Conservation (phyloP, 2,329 filamentous ascomycete species). For the Fusarium hainanense region DNA sequence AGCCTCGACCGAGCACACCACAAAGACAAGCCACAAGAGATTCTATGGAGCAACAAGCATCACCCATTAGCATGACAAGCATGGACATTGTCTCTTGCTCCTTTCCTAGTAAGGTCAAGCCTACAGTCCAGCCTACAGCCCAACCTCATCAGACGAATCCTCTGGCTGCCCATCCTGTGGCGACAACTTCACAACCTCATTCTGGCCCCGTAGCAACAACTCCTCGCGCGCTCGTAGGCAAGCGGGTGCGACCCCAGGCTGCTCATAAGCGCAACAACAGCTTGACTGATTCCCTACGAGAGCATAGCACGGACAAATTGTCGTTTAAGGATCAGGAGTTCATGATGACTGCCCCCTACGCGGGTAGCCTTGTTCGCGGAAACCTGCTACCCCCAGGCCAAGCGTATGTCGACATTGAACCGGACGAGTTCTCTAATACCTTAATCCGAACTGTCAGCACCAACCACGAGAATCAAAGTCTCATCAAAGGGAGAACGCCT, state of each 20-base stretch:
- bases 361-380: slow-evolving; percentile 87
- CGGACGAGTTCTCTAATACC: slow-evolving; percentile 60
- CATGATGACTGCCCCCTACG: slow-evolving; percentile 73
- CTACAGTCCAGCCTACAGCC: slow-evolving; percentile 46
- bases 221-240: slow-evolving; percentile 67
- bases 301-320: slow-evolving; percentile 67
- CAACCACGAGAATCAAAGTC: slow-evolving; percentile 51
- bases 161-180: slow-evolving; percentile 66
- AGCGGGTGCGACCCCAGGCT: slow-evolving; percentile 65
- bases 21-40: slow-evolving; percentile 50
- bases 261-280: slow-evolving; percentile 86
- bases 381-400: slow-evolving; percentile 85
- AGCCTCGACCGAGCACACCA: slow-evolving; percentile 61
- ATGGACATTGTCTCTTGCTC: slow-evolving; percentile 72
- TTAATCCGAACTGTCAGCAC: slow-evolving; percentile 67
- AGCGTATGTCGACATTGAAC: slow-evolving; percentile 77
- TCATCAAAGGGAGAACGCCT: slow-evolving; percentile 60
- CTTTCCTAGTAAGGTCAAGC: slow-evolving; percentile 65
- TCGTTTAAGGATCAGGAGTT: slow-evolving; percentile 67
- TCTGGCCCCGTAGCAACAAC: slow-evolving; percentile 67
- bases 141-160: slow-evolving; percentile 52
- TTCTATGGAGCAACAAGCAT: slow-evolving; percentile 47
- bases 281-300: slow-evolving; percentile 84
- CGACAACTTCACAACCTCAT: slow-evolving; percentile 60
- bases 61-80: slow-evolving; percentile 68